Evolutionary conservation across 495 filamentous ascomycete genomes (phyloP).

Genomic region (Hypoxylon crocopeplum): DNA sequence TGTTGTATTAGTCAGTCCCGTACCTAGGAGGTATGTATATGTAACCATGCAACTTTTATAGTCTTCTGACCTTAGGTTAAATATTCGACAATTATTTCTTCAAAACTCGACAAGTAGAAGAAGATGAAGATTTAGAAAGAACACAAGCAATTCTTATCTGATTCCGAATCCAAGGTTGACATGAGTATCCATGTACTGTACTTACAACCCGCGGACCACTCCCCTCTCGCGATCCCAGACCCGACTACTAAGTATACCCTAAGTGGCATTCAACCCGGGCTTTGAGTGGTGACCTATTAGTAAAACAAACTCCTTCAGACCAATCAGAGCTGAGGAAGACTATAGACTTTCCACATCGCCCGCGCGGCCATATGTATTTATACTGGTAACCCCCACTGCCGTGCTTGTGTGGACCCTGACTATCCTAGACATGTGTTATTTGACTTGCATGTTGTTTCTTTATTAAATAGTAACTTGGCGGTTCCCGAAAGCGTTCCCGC

Average conservation of each 20-base stretch:
- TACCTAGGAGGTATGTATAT: too few species aligned
- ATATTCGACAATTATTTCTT: not conserved
- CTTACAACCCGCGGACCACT: slow-evolving; percentile 4
- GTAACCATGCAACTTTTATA: too few species aligned
- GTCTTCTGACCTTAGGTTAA: too few species aligned
- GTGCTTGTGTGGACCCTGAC: slow-evolving; percentile 17
- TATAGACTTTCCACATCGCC: slow-evolving; percentile 16
- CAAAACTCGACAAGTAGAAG: not conserved
- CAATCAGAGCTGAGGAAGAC: slow-evolving; percentile 8
- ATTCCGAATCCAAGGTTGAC: too few species aligned
- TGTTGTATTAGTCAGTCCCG: slow-evolving; percentile 24
- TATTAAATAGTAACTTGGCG: slow-evolving; percentile 15
- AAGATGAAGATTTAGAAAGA: slow-evolving; percentile 8
- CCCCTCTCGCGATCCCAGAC: slow-evolving; percentile 5
- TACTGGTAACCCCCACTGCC: slow-evolving; percentile 21
- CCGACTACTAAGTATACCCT: slow-evolving; percentile 27
- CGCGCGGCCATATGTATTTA: slow-evolving; percentile 18
- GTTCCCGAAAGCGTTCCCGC: slow-evolving; percentile 6
- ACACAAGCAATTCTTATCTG: slow-evolving; percentile 15
- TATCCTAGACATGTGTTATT: not conserved
- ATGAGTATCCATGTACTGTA: slow-evolving; percentile 19
- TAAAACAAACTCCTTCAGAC: slow-evolving; percentile 17
- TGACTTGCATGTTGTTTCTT: slow-evolving; percentile 25
- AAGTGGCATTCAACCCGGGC: slow-evolving; percentile 14
- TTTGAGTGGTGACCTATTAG: slow-evolving; percentile 32